Evolutionary conservation across 225 moss, liverwort and hornwort species (phyloP), one percentile per base, ranked within the genome.

Genomic region (Physcomitrium patens): DNA sequence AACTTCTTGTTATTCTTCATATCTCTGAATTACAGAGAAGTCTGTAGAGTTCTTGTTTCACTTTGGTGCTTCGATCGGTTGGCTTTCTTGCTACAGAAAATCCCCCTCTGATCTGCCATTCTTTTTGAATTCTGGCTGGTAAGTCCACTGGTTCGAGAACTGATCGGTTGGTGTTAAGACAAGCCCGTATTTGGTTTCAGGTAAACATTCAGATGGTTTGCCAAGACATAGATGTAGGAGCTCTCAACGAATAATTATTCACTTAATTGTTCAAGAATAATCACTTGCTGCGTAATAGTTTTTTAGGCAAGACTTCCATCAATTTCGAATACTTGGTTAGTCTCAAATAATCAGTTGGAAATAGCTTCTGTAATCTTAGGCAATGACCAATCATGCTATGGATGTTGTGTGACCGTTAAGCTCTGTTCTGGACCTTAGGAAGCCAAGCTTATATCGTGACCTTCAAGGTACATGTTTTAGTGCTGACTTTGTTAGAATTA

Each of bases 381-480:
- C 97, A 99, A 71, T 94, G 97, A 94, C 97, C 97, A 23, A 82
- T 99, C 55, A 99, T 99, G 94, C 97, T 94, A 50, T 99, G 97
- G 97, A 91, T 99, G 65, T 75, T 99, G 51, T 87, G 83, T 81
- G 97, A 99, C 76, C 94, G 94, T 74, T 83, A 86, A 99, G 94
- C 88, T 76, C 86, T 55, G 86, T 47, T 16, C 90, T 97, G 22
- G 93, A 97, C 79, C 90, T 97, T 41, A 69, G 86, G 55, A 85
- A 93, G 75, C 86, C 92, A 62, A 83, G 64, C 55, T 86, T 93
- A 77, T 97, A 89, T 77, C 92, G 97, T 69, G 97, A 97, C 81
- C 84, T 97, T 94, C 22, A 91, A 97, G 93, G 94, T 81, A 52
- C 73, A 28, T 77, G 58, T 23, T 70, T 48, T 60, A 12, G 27